These are phyloP conservation scores for Galerina marginata DNA, from an alignment of 768 basidiomycete genomes.

Conservation along the genomic window DNA sequence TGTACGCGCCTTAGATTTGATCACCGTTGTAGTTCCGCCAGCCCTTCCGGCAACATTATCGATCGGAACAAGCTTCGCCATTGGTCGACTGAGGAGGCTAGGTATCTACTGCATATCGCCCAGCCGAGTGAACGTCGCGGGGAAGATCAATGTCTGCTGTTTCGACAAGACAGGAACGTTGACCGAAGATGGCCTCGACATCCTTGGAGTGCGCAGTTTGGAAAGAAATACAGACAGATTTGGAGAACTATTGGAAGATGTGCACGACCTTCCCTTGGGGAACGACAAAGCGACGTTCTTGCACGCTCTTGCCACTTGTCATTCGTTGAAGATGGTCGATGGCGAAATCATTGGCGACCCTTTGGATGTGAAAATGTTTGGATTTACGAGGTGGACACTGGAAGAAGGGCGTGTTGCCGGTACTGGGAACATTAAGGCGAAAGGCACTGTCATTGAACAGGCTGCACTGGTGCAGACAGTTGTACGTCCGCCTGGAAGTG, in stretches of 20 bases:
- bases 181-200: slow-evolving; percentile 97
- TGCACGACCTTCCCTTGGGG: slow-evolving; percentile 81
- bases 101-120: slow-evolving; percentile 98
- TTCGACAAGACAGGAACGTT: slow-evolving; percentile 99
- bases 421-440: slow-evolving; percentile 72
- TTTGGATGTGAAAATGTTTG: slow-evolving; percentile 97
- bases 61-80: slow-evolving; percentile 96
- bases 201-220: slow-evolving; percentile 88
- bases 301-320: slow-evolving; percentile 94
- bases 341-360: slow-evolving; percentile 94
- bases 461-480: slow-evolving; percentile 94
- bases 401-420: slow-evolving; percentile 86
- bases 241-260: slow-evolving; percentile 87
- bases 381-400: slow-evolving; percentile 93
- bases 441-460: slow-evolving; percentile 67
- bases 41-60: slow-evolving; percentile 96
- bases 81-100: slow-evolving; percentile 81
- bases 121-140: slow-evolving; percentile 91
- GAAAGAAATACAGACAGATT: slow-evolving; percentile 81
- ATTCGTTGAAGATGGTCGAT: slow-evolving; percentile 90
- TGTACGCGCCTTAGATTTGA: slow-evolving; percentile 89
- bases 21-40: slow-evolving; percentile 97
- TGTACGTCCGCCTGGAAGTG: slow-evolving; percentile 94
- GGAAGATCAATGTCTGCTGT: slow-evolving; percentile 96
- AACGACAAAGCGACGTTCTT: slow-evolving; percentile 82